A percentile compares a stretch with the other conserved stretches of the same genome.
phyloP scores from a whole-genome alignment of 306 rosid species.

The Nissolia schottii region DNA sequence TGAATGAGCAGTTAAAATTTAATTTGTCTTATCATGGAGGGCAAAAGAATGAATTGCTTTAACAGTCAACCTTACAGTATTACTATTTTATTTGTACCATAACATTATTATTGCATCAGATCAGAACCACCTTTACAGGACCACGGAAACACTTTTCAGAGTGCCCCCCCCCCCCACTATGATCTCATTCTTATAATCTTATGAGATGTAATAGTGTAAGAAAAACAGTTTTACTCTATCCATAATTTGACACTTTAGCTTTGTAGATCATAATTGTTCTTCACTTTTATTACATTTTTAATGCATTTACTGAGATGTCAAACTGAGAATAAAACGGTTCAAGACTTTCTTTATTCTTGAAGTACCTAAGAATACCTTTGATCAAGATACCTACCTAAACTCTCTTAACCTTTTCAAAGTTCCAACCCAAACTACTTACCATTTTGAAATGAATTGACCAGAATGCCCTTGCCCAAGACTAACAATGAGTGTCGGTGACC shows the following conservation, averaged over 20 bases:
- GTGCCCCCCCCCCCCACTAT: constrained; percentile 34
- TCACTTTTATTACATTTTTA: no score
- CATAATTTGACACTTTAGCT: no score
- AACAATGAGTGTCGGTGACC: constrained; percentile 65
- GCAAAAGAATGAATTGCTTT: background rate
- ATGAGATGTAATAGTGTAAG: no score
- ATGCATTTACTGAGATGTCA: no score
- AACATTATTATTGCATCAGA: constrained; percentile 22
- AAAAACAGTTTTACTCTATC: no score
- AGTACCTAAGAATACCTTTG: no score
- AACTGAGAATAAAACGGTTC: no score
- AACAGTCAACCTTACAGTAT: constrained; percentile 29
- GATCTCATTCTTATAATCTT: constrained; percentile 33
- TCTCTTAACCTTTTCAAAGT: constrained; percentile 15
- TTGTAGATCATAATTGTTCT: no score
- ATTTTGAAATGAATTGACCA: constrained; percentile 24
- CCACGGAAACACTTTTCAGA: constrained; percentile 40
- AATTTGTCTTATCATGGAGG: background rate
- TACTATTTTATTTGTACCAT: background rate
- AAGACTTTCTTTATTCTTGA: no score
- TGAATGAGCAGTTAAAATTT: background rate
- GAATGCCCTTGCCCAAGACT: constrained; percentile 27
- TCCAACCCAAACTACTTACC: background rate
- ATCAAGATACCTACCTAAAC: constrained; percentile 24
- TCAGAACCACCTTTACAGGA: constrained; percentile 42